Percentiles rank a stretch among this genome's conserved stretches.
Conservation (phyloP, 2,329 filamentous ascomycete species). For the Paecilomyces fulvus region DNA sequence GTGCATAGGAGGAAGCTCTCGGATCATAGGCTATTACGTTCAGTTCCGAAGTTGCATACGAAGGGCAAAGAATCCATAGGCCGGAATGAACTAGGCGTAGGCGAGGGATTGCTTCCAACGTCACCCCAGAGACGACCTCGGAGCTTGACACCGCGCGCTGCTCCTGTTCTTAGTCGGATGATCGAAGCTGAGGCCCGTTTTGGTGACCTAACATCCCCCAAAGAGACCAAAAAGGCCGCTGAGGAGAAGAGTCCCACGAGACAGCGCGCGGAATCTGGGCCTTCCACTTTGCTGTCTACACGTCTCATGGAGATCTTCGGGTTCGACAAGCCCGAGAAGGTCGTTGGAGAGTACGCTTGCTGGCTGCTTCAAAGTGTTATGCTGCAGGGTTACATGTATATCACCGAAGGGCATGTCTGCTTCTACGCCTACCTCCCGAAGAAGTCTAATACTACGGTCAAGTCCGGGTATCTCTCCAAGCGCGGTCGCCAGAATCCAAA, state of each 20-base stretch:
- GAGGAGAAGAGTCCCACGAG: constrained; percentile 42
- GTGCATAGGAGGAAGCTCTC: constrained; percentile 55
- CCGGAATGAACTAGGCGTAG: constrained; percentile 6
- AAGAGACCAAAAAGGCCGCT: constrained; percentile 13
- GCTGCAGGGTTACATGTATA: constrained; percentile 91
- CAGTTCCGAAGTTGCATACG: constrained; percentile 49
- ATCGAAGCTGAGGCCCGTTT: constrained; percentile 62
- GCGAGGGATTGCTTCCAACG: constrained; percentile 10
- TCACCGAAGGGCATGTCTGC: constrained; percentile 85
- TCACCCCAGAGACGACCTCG: constrained; percentile 18
- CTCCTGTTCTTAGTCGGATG: constrained; percentile 70
- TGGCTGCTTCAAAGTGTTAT: constrained; percentile 88
- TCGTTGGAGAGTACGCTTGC: constrained; percentile 86
- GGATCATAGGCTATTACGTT: constrained; percentile 51
- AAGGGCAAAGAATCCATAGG: constrained; percentile 16
- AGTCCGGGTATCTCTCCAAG: constrained; percentile 83
- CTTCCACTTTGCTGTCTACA: constrained; percentile 54
- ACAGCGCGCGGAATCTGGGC: constrained; percentile 38
- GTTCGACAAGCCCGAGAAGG: constrained; percentile 72
- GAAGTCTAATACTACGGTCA: constrained; percentile 69
- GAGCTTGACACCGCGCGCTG: constrained; percentile 42
- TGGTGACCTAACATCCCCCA: constrained; percentile 14
- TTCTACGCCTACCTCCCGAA: constrained; percentile 97
- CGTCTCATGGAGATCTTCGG: constrained; percentile 77
- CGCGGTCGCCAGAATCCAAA: constrained; percentile 79